Conservation (phyloP, 306 rosid genomes). For the Prunus salicina region DNA sequence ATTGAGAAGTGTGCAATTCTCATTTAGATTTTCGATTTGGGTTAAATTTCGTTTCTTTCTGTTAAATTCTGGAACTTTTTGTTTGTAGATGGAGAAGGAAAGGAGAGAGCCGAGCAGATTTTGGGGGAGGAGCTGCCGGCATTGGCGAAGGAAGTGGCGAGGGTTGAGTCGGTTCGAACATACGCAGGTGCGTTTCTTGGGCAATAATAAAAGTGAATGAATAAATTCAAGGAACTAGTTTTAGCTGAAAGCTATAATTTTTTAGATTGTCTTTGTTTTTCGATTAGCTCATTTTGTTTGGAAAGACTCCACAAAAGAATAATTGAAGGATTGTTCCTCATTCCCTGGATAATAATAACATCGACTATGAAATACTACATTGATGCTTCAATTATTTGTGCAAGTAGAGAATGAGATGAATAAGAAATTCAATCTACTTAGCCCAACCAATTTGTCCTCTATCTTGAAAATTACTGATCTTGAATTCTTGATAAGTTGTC, state of each 20-base stretch:
- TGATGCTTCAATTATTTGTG: neutral
- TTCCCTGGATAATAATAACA: neutral
- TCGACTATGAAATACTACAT: neutral
- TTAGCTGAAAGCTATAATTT: neutral
- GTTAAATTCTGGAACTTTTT: neutral
- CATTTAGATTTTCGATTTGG: slow-evolving; percentile 5
- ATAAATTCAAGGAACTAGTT: neutral
- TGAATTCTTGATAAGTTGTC: no score
- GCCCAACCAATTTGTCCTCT: neutral
- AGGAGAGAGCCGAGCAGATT: slow-evolving; percentile 42
- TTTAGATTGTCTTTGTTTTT: neutral
- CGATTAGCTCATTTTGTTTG: neutral
- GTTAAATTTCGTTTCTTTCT: neutral
- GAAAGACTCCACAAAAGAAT: no score
- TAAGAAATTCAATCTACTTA: neutral
- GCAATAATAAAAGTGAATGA: neutral
- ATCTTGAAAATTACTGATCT: neutral
- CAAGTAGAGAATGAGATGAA: neutral
- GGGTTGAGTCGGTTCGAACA: slow-evolving; percentile 73
- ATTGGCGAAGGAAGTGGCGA: slow-evolving; percentile 89
- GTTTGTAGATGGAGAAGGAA: slow-evolving; percentile 42
- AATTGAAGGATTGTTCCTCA: neutral
- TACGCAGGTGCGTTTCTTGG: slow-evolving; percentile 57
- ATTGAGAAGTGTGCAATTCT: slow-evolving; percentile 17
- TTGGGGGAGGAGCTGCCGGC: slow-evolving; percentile 83